phyloP scores from a whole-genome alignment of 1,139 yeast species.

The Suhomyces kunorum region DNA sequence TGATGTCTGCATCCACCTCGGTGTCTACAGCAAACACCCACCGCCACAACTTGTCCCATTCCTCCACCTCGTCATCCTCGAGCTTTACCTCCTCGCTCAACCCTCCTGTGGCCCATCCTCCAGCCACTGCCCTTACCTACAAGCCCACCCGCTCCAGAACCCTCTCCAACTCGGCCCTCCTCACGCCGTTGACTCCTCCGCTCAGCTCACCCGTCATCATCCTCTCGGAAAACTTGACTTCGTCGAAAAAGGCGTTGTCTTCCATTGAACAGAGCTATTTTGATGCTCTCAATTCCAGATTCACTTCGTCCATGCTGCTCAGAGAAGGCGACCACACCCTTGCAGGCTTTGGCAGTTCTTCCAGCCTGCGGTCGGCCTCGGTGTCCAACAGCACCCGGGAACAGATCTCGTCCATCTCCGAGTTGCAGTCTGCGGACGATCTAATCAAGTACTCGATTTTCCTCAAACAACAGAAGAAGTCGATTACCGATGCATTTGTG shows the following conservation, averaged over 20 bases:
- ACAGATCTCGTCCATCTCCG: conserved; percentile 25
- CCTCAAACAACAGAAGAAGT: conserved; percentile 32
- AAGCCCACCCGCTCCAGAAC: conserved; percentile 16
- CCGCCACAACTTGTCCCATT: conserved; percentile 17
- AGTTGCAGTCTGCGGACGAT: conserved; percentile 31
- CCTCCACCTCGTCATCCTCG: conserved; percentile 16
- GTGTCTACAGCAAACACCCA: conserved; percentile 6
- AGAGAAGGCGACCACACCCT: conserved; percentile 1
- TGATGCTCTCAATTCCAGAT: conserved; percentile 23
- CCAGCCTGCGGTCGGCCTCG: conserved; percentile 2
- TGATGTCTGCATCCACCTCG: conserved; percentile 1
- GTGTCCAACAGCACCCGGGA: conserved; percentile 7
- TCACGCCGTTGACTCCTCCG: conserved; percentile 37
- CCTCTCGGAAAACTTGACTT: conserved; percentile 38
- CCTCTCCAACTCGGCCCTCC: conserved; percentile 16
- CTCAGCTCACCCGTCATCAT: conserved; percentile 44
- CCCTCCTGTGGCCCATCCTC: conserved; percentile 6
- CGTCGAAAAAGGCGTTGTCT: conserved; percentile 31
- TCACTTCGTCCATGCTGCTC: conserved; percentile 8
- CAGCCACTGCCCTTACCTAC: conserved; percentile 7
- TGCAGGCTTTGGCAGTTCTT: not conserved
- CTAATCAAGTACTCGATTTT: conserved; percentile 35
- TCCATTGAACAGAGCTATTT: conserved; percentile 43
- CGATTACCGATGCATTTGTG: conserved; percentile 39
- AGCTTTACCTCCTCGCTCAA: conserved; percentile 11